Conservation (phyloP, 345 rosid genomes). For the Populus pruinosa region DNA sequence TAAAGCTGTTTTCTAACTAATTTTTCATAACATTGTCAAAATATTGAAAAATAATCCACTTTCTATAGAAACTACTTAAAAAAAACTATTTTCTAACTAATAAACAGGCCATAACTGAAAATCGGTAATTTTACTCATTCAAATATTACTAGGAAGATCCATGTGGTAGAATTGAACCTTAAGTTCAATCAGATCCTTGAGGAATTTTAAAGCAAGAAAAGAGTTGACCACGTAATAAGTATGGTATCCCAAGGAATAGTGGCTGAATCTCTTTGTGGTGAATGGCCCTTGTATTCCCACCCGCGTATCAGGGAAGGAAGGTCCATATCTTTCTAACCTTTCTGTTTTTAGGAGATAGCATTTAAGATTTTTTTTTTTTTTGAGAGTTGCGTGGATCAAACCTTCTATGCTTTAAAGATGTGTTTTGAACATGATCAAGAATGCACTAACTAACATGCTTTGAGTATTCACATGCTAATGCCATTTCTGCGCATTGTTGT, state of each 20-base stretch:
- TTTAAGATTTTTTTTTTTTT: neutral
- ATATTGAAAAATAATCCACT: too few species aligned
- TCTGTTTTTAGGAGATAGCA: neutral
- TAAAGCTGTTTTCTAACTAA: too few species aligned
- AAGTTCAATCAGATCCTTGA: neutral
- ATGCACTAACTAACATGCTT: conserved; percentile 4
- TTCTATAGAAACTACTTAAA: too few species aligned
- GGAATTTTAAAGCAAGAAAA: neutral
- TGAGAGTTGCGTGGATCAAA: neutral
- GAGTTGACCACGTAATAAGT: neutral
- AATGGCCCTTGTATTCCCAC: neutral
- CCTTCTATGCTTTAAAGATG: neutral
- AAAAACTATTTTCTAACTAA: too few species aligned
- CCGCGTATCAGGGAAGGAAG: neutral
- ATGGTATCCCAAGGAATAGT: neutral
- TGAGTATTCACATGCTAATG: conserved; percentile 1
- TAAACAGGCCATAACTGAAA: neutral
- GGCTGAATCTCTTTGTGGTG: neutral
- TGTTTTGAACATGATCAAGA: neutral
- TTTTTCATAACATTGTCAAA: too few species aligned
- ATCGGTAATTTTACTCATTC: neutral
- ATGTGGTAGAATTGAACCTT: neutral
- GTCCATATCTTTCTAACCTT: neutral
- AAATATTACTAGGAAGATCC: neutral
- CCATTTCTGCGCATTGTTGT: conserved; percentile 1